Evolutionary conservation across 768 basidiomycete species (phyloP), one percentile per base, ranked within the genome.

Genomic region (Termitomyces titanicus): DNA sequence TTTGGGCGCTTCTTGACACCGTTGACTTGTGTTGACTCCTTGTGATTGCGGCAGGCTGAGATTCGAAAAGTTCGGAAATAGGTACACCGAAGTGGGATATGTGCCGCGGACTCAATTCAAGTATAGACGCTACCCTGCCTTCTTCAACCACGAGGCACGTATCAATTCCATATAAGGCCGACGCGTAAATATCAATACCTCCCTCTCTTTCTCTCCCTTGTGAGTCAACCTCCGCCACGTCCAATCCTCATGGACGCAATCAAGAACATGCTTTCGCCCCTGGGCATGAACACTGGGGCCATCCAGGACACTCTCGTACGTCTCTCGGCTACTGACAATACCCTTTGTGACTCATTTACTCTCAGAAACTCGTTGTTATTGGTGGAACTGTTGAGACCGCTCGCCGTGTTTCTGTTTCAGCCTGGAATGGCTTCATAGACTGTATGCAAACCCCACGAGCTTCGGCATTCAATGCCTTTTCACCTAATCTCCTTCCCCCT

Each of bases 361-460:
- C 27, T 3, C 61, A 92, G 91, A 92, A 91, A 88, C 79, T 92
- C 24, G 91, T 94, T 33, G 91, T 94, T 64, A 88, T 94, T 65
- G 91, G 92, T 22, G 92, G 92, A 1, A 92, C 92, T 0, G 87
- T 93, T 20, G 91, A 93, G 68, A 92, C 90, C 15, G 90, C 90
- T 34, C 79, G 91, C 59, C 78, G 91, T 43, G 86, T 82, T 17
- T 92, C 89, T 11, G 76, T 89, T 27, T 90, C 89, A 5, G 92
- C 89, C 12, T 94, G 92, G 91, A 91, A 88, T 68, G 89, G 89
- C 35, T 93, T 94, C 65, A 80, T 94, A 4, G 92, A 93, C 68
- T 93, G 91, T 93, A 65, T 59, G 84, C 58, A 10, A 11, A 39
- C 18, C 18, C 10, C 38, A 18, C 24, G 18, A 18, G 7, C 43